phyloP scores from a whole-genome alignment of 192 early-diverging fungal genomes.

The Paraglomus occultum region DNA sequence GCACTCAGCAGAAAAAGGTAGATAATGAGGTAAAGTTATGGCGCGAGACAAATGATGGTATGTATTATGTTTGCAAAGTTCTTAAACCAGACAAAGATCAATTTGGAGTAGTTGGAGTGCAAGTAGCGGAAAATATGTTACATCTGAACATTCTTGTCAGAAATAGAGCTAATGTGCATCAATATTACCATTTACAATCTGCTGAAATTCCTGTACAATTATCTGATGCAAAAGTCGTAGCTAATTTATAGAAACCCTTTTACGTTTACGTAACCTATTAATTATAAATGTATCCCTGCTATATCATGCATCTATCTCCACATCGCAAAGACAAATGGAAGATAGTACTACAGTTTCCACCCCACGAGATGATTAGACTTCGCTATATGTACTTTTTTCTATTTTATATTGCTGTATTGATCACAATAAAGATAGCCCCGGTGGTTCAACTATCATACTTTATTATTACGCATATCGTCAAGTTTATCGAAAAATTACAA shows the following conservation, averaged over 20 bases:
- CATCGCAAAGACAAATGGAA: constrained; percentile 20
- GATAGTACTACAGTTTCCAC: constrained; percentile 18
- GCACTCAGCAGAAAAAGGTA: not conserved
- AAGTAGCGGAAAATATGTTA: constrained; percentile 5
- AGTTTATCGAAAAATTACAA: no score
- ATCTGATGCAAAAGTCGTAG: not conserved
- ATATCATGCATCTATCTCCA: constrained; percentile 8
- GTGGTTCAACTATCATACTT: not conserved
- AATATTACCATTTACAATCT: constrained; percentile 17
- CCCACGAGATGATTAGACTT: constrained; percentile 12
- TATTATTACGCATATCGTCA: no score
- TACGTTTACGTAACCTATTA: constrained; percentile 15
- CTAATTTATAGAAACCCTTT: constrained; percentile 16
- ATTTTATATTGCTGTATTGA: constrained; percentile 11
- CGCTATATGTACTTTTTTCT: constrained; percentile 3
- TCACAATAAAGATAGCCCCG: constrained; percentile 6
- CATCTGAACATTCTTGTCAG: not conserved
- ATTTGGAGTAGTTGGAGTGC: constrained; percentile 1
- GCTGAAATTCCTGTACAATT: constrained; percentile 19
- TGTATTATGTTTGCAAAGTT: not conserved
- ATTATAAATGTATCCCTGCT: constrained; percentile 14
- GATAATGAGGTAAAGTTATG: constrained; percentile 16
- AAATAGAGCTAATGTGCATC: constrained; percentile 10
- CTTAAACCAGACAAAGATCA: constrained; percentile 19
- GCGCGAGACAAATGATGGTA: constrained; percentile 4